Conservation (phyloP, 139 green algal species). For the Chloropicon primus region DNA sequence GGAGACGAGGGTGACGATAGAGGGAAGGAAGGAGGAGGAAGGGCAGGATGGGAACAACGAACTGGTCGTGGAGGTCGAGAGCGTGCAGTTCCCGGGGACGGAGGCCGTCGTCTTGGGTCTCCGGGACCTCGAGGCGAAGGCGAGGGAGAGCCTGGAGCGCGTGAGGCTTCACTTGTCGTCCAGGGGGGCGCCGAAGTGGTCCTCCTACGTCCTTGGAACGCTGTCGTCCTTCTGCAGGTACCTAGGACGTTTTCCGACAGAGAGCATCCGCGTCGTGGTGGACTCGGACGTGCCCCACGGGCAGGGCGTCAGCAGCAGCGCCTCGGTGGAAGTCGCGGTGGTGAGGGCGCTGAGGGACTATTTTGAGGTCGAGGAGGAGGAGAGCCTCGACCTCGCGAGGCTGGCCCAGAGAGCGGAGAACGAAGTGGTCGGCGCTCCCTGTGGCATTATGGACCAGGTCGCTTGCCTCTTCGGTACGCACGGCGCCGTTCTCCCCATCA, state of each 20-base stretch:
- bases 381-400: slow-evolving; percentile 43
- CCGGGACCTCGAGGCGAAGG: too few species aligned
- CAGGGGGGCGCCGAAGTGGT: slow-evolving; percentile 35
- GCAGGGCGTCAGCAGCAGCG: slow-evolving; percentile 77
- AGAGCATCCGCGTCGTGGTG: slow-evolving; percentile 49
- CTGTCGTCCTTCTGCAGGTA: slow-evolving; percentile 59
- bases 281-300: slow-evolving; percentile 74
- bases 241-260: neutral
- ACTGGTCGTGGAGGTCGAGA: neutral
- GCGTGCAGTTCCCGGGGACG: neutral
- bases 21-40: too few species aligned
- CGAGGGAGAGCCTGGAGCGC: neutral
- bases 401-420: slow-evolving; percentile 83
- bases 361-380: slow-evolving; percentile 34
- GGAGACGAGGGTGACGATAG: neutral
- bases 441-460: slow-evolving; percentile 96
- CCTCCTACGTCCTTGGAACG: slow-evolving; percentile 74
- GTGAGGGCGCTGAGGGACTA: slow-evolving; percentile 39
- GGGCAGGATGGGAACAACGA: too few species aligned
- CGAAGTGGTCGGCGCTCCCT: slow-evolving; percentile 76
- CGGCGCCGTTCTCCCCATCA: neutral
- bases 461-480: slow-evolving; percentile 42
- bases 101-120: neutral
- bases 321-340: slow-evolving; percentile 79
- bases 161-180: neutral